These are phyloP conservation scores for Aspergillus sp. DNA, from an alignment of 2,329 filamentous ascomycete species.

Conservation along the genomic window DNA sequence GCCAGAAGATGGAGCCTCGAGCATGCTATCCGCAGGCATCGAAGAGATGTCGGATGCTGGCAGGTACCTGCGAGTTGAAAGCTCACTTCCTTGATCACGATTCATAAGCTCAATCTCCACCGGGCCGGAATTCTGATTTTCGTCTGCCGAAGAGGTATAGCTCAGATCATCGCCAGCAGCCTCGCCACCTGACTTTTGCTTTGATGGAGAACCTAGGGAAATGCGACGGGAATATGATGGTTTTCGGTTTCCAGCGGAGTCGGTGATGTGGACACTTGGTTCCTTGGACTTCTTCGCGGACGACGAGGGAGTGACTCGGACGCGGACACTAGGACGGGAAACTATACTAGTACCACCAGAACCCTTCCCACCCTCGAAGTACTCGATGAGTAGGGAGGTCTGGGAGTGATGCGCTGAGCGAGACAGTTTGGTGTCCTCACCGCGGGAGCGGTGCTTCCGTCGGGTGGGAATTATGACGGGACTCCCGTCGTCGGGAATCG, in stretches of 20 bases:
- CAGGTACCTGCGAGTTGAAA: slow-evolving; percentile 64
- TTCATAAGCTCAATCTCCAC: slow-evolving; percentile 87
- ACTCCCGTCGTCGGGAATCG: slow-evolving; percentile 58
- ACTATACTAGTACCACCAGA: slow-evolving; percentile 48
- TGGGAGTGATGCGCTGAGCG: slow-evolving; percentile 65
- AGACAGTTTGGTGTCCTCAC: slow-evolving; percentile 53
- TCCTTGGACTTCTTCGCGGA: slow-evolving; percentile 55
- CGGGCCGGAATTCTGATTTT: slow-evolving; percentile 73
- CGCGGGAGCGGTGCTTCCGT: slow-evolving; percentile 54
- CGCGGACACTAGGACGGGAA: slow-evolving; percentile 78
- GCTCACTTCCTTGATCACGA: slow-evolving; percentile 63
- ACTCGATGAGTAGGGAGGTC: slow-evolving; percentile 90
- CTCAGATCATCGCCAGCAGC: slow-evolving; percentile 61
- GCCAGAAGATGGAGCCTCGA: slow-evolving; percentile 56
- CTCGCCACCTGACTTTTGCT: slow-evolving; percentile 34
- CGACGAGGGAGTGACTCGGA: slow-evolving; percentile 72
- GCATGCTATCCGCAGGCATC: slow-evolving; percentile 70
- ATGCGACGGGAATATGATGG: slow-evolving; percentile 68
- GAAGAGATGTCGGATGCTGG: slow-evolving; percentile 83
- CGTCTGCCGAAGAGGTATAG: slow-evolving; percentile 72
- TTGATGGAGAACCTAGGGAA: slow-evolving; percentile 53
- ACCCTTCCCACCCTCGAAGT: slow-evolving; percentile 77
- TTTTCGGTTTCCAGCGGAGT: slow-evolving; percentile 71
- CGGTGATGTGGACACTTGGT: slow-evolving; percentile 75
- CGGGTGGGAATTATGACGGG: slow-evolving; percentile 85